Percentiles rank a stretch among this genome's conserved stretches.
These are phyloP conservation scores for Raddia guianensis DNA, from an alignment of 176 grass and related monocot species.

Conservation along the genomic window DNA sequence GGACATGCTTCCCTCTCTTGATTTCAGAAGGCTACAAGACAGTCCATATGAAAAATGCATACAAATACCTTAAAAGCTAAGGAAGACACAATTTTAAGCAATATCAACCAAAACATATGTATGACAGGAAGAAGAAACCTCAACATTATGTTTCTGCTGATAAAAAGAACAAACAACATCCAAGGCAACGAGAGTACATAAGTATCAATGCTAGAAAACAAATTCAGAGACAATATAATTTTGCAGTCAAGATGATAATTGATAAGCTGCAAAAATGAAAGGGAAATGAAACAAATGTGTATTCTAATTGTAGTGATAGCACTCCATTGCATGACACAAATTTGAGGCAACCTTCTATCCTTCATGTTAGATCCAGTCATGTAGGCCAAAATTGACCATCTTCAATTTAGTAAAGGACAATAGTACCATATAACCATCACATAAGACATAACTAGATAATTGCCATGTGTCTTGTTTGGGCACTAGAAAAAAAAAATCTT, in stretches of 20 bases:
- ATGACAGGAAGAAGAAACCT: background rate
- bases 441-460: background rate
- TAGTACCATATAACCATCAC: constrained; percentile 11
- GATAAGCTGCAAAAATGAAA: background rate
- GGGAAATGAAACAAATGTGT: background rate
- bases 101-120: background rate
- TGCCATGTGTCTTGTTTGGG: background rate
- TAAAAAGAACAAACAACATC: background rate
- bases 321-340: background rate
- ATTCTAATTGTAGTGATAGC: background rate
- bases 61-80: constrained; percentile 2
- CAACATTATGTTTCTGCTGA: background rate
- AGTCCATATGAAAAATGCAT: constrained; percentile 13
- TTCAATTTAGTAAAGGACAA: background rate
- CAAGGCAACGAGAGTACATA: background rate
- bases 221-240: background rate
- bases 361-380: constrained; percentile 4
- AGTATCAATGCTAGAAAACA: background rate
- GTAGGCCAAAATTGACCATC: background rate
- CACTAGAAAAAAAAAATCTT: background rate
- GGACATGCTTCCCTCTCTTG: background rate
- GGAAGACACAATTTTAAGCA: background rate
- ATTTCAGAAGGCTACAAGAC: constrained; percentile 16
- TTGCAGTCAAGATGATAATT: background rate
- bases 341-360: too few relatives aligned